Conservation (phyloP, 768 basidiomycete genomes). For the Kockovaella imperatae region DNA sequence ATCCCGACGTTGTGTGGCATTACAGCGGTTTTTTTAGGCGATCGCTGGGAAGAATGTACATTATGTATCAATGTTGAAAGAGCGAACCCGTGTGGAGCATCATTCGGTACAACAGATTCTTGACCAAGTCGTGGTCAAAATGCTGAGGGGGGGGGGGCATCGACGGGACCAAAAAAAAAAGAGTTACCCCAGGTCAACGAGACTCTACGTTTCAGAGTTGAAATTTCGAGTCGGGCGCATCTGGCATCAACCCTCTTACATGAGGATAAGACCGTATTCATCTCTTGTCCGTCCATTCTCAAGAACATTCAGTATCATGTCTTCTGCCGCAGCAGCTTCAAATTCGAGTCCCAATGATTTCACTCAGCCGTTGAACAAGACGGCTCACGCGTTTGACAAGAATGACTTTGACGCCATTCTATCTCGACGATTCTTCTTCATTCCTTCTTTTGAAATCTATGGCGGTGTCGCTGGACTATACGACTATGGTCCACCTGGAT, state of each 20-base stretch:
- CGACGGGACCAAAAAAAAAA: no score
- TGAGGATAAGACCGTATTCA: background rate
- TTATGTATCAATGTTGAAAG: no score
- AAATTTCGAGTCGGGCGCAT: no score
- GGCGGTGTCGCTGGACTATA: conserved; percentile 96
- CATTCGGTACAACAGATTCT: no score
- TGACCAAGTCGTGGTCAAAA: no score
- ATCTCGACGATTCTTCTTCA: conserved; percentile 89
- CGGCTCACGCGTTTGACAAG: conserved; percentile 81
- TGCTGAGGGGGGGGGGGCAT: no score
- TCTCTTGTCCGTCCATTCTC: background rate
- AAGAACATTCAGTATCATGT: conserved; percentile 1
- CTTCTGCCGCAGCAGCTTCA: conserved; percentile 29
- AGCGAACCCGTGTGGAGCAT: no score
- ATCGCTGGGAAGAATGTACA: no score
- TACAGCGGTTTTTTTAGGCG: no score
- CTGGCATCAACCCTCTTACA: conserved; percentile 4
- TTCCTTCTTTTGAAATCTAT: conserved; percentile 97
- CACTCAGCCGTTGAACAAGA: conserved; percentile 59
- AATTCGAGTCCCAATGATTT: conserved; percentile 29
- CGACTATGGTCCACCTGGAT: conserved; percentile 95
- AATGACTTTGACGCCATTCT: conserved; percentile 72
- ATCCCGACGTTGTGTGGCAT: no score
- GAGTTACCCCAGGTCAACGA: no score
- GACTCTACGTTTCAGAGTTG: no score